phyloP scores from a whole-genome alignment of 148 eudicot genomes.

The Chenopodium formosanum region DNA sequence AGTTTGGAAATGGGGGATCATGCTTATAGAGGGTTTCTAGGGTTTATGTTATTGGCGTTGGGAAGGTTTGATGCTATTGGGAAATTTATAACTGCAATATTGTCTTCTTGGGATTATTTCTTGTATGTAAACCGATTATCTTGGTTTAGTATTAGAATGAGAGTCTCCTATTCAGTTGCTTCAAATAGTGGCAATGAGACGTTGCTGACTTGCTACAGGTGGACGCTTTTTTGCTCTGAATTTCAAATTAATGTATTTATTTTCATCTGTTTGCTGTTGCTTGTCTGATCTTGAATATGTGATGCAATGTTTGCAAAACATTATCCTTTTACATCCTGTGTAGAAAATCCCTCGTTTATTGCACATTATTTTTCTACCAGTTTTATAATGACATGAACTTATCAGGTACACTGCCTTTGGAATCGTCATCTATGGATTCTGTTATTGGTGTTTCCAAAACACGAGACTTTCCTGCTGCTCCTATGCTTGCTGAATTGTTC shows the following conservation, averaged over 20 bases:
- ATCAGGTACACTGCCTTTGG: constrained; percentile 59
- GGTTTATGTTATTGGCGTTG: too few relatives aligned
- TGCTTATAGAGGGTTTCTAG: not conserved
- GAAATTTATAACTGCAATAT: too few relatives aligned
- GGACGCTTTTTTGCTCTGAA: not conserved
- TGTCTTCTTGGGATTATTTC: too few relatives aligned
- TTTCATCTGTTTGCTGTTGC: not conserved
- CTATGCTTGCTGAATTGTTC: constrained; percentile 52
- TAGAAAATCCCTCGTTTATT: not conserved
- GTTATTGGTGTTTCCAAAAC: constrained; percentile 46
- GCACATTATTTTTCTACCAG: not conserved
- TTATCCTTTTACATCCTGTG: not conserved
- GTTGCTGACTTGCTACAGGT: not conserved
- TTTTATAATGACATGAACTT: not conserved
- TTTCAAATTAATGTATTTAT: not conserved
- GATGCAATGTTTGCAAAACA: not conserved
- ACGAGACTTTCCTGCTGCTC: constrained; percentile 54
- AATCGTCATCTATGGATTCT: constrained; percentile 54
- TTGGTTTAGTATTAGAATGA: not conserved
- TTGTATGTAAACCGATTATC: not conserved
- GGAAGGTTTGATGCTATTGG: not conserved
- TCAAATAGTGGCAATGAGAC: not conserved
- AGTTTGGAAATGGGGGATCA: not conserved
- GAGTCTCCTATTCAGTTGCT: not conserved
- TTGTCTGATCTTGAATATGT: not conserved